phyloP scores from a whole-genome alignment of 169 alveolate species.

The Eimeria necatrix region DNA sequence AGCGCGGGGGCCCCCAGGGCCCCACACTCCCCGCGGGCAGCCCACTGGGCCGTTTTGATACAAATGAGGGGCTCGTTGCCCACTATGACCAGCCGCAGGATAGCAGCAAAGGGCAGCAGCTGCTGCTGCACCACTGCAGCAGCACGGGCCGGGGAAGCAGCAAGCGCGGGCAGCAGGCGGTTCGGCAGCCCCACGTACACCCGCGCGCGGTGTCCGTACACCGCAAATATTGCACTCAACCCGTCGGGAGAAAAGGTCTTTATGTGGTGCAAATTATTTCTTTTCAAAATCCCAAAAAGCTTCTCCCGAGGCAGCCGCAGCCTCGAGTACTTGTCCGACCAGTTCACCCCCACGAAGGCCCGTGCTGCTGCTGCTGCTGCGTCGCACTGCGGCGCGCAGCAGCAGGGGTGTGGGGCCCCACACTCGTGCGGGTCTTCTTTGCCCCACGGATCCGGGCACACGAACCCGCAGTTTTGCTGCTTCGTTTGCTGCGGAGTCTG shows the following conservation, averaged over 20 bases:
- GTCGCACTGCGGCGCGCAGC: conserved; percentile 75
- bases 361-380: conserved; percentile 4
- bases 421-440: conserved; percentile 58
- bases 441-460: conserved; percentile 79
- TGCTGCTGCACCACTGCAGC: conserved; percentile 29
- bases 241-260: conserved; percentile 72
- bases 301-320: conserved; percentile 10
- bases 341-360: conserved; percentile 68
- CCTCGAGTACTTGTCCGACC: conserved; percentile 73
- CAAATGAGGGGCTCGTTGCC: conserved; percentile 79
- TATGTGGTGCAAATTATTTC: conserved; percentile 52
- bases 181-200: conserved; percentile 74
- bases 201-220: conserved; percentile 36
- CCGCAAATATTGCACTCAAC: background rate
- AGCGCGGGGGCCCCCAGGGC: conserved; percentile 45
- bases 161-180: conserved; percentile 36
- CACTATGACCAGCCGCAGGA: conserved; percentile 40
- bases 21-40: conserved; percentile 66
- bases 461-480: conserved; percentile 53
- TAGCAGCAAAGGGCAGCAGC: conserved; percentile 14
- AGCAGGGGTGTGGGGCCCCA: conserved; percentile 71
- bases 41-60: conserved; percentile 60
- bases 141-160: background rate
- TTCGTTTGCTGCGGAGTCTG: conserved; percentile 18
- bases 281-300: conserved; percentile 28